Conservation (phyloP, 208 protist genomes). For the Crithidia bombi region DNA sequence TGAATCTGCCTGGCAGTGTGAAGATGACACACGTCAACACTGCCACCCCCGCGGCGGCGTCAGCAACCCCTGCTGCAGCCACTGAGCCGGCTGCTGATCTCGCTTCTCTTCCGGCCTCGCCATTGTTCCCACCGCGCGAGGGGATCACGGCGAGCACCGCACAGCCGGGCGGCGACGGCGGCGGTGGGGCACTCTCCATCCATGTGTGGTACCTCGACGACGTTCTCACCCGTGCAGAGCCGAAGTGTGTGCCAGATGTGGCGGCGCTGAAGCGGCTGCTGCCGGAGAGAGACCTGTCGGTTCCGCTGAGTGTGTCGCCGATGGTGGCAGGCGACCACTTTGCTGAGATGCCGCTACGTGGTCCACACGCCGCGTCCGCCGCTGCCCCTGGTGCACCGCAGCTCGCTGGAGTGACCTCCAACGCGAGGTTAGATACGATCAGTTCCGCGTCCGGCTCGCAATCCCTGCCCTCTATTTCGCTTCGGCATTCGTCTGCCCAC, state of each 20-base stretch:
- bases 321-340: slow-evolving; percentile 13
- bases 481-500: slow-evolving; percentile 4
- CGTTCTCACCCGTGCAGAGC: slow-evolving; percentile 7
- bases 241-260: slow-evolving; percentile 16
- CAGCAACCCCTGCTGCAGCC: neutral
- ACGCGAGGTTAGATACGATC: neutral
- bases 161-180: neutral
- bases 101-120: neutral
- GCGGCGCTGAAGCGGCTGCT: slow-evolving; percentile 23
- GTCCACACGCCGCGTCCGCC: neutral
- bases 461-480: slow-evolving; percentile 10
- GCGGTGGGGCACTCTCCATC: slow-evolving; percentile 12
- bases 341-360: neutral
- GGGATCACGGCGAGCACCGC: neutral
- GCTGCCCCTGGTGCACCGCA: neutral
- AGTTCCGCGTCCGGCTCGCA: neutral
- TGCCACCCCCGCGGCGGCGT: neutral
- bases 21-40: slow-evolving; percentile 3
- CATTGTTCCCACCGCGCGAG: neutral
- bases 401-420: neutral
- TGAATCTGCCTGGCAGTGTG: neutral
- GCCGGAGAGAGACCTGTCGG: neutral
- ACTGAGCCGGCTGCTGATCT: neutral
- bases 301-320: neutral
- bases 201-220: slow-evolving; percentile 32